These are phyloP conservation scores for Rhytidiadelphus loreus DNA, from an alignment of 225 moss, liverwort and hornwort genomes.

Conservation along the genomic window DNA sequence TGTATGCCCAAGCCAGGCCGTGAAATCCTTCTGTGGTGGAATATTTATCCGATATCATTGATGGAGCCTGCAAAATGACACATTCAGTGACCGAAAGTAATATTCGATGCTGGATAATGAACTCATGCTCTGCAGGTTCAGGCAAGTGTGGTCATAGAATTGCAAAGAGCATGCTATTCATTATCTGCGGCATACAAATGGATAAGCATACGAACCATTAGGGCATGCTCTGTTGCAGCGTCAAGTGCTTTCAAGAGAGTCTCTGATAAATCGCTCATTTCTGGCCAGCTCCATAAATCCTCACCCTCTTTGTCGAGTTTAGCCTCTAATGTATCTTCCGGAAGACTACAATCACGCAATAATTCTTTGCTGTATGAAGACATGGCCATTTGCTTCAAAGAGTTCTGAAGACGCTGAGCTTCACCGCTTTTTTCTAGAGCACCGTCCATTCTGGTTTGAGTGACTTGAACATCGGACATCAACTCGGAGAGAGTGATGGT, in stretches of 20 bases:
- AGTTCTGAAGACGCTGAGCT: slow-evolving; percentile 79
- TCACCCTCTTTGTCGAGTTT: slow-evolving; percentile 48
- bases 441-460: slow-evolving; percentile 78
- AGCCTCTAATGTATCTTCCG: slow-evolving; percentile 62
- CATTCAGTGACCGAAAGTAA: neutral
- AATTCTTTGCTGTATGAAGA: slow-evolving; percentile 46
- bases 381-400: slow-evolving; percentile 68
- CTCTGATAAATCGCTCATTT: slow-evolving; percentile 63
- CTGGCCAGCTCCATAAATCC: slow-evolving; percentile 83
- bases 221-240: slow-evolving; percentile 93
- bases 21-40: slow-evolving; percentile 95
- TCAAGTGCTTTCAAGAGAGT: slow-evolving; percentile 88
- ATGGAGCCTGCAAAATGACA: slow-evolving; percentile 56
- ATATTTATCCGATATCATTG: slow-evolving; percentile 78
- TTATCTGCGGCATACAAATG: neutral
- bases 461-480: slow-evolving; percentile 99
- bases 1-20: slow-evolving; percentile 94
- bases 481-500: slow-evolving; percentile 96
- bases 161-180: neutral
- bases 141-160: neutral
- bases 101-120: neutral
- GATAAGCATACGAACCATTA: slow-evolving; percentile 42
- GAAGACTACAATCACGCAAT: slow-evolving; percentile 66
- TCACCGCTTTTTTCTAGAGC: slow-evolving; percentile 84
- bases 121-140: neutral